Evolutionary conservation across 257 asterid genomes (phyloP), one percentile per base, ranked within the genome.

Genomic region (Nicotiana sylvestris): DNA sequence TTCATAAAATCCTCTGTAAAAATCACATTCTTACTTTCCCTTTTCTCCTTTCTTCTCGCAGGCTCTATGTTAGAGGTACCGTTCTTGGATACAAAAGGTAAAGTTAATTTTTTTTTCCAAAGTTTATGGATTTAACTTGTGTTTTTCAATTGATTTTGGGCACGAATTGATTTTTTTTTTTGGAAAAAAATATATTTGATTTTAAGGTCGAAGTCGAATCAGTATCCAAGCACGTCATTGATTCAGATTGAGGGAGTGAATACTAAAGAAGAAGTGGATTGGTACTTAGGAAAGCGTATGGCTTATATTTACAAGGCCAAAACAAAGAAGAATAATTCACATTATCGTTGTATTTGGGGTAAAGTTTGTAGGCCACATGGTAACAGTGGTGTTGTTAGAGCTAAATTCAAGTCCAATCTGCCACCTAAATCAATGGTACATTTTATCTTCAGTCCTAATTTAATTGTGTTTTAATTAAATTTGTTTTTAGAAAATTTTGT

Each of bases 231-330:
- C 89, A 93, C 97, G 32, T 93, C 99, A 53, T 64, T 94, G 92
- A 76, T 95, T 2, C 99, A 95, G 90, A 89, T 95, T 8, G 98
- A 92, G 57, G 97, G 99, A 12, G 98, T 95, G 76, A 95, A 95
- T 89, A 95, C 98, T 0, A 94, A 91, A 79, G 98, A 94, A 82
- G 98, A 94, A 56, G 99, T 95, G 10, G 84, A 88, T 25, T 95
- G 97, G 98, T 95, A 95, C 88, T 87, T 55, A 0, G 99, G 99
- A 80, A 95, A 95, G 90, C 84, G 88, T 70, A 83, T 95, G 94
- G 98, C 98, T 4, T 94, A 94, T 85, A 89, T 92, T 62, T 78
- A 78, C 57, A 61, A 60, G 72, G 82, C 82, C 0, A 78, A 78
- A 61, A 78, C 82, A 1, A 78, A 78, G 56, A 78, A 78, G 82